Evolutionary conservation across 441 rosid genomes (phyloP), one percentile per base, ranked within the genome.

Genomic region (Croton setiger): DNA sequence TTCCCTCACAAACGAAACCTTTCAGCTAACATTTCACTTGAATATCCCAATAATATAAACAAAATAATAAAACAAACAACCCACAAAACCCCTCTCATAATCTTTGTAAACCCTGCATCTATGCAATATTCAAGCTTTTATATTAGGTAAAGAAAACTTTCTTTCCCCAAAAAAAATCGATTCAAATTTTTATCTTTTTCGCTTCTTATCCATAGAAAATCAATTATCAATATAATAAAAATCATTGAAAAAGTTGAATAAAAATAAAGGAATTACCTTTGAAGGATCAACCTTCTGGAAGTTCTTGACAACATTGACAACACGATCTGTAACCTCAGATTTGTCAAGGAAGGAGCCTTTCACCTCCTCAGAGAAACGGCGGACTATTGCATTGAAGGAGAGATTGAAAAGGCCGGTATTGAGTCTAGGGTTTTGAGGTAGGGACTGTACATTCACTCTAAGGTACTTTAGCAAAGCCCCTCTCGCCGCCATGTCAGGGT

Each of bases 311-410:
- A 88, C 96, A 18, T 76, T 62, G 81, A 90, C 14, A 47, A 95
- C 96, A 8, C 98, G 96, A 83, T 95, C 99, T 23, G 98, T 77
- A 78, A 92, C 99, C 76, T 94, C 98, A 11, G 97, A 85, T 77
- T 92, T 94, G 81, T 94, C 96, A 31, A 94, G 97, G 80, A 92
- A 95, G 37, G 96, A 80, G 33, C 99, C 98, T 67, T 89, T 80
- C 4, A 89, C 88, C 76, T 92, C 99, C 68, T 86, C 89, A 0
- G 96, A 90, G 79, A 92, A 88, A 66, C 75, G 83, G 55, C 97
- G 96, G 14, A 81, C 75, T 8, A 82, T 63, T 5, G 82, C 60
- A 62, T 75, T 70, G 72, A 83, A 83, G 45, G 88, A 76, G 31
- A 85, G 83, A 2, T 75, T 72, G 63, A 74, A 68, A 47, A 79